Base-by-base conservation (phyloP, 176 grass and related monocot species). In the Avena atlantica region DNA sequence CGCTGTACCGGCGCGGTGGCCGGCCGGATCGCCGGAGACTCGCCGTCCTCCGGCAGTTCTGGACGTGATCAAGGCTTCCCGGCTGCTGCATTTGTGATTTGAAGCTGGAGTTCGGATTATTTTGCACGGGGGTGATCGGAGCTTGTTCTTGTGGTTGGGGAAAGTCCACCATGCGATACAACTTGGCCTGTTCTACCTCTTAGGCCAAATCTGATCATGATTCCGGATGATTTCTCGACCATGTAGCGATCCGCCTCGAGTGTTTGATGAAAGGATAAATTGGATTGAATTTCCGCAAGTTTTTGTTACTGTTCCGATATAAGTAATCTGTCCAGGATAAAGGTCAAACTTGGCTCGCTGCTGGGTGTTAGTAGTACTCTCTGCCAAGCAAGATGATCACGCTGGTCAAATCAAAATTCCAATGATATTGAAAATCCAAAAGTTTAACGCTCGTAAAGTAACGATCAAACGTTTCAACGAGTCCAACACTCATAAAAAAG, bases 291-390 rank as follows among this genome's bases (percentile, higher is more conserved):
- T 68, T 17, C 70, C 42, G 76, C 10, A 76, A 17, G 57, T 23
- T 85, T n/a, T 61, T 52, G 58, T 23, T 13, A 24, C 76, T 15
- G 40, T 16, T 8, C 11, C 15, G 14, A 9, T 62, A 24, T 24
- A 9, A 1, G 59, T 24, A 24, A 3, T 24, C 4, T 6, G 27
- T 52, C 16, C 49, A 78, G 74, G 74, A 81, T 34, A 91, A 60
- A 88, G 85, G 89, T 76, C 89, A 87, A 91, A 85, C 20, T 12
- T 8, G 67, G 65, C 83, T 14, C 24, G 71, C 21, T 27, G 71
- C 21, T 27, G 7, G 73, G 74, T 55, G 45, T 70, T 1, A 13
- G 36, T 0, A 6, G 42, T 48, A 3, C 21, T 45, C 50, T 6
- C 36, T 82, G 55, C 12, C 19, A 13, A 51, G 49, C 78, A 6